phyloP scores from a whole-genome alignment of 176 grass and related monocot genomes.

The Areca catechu region DNA sequence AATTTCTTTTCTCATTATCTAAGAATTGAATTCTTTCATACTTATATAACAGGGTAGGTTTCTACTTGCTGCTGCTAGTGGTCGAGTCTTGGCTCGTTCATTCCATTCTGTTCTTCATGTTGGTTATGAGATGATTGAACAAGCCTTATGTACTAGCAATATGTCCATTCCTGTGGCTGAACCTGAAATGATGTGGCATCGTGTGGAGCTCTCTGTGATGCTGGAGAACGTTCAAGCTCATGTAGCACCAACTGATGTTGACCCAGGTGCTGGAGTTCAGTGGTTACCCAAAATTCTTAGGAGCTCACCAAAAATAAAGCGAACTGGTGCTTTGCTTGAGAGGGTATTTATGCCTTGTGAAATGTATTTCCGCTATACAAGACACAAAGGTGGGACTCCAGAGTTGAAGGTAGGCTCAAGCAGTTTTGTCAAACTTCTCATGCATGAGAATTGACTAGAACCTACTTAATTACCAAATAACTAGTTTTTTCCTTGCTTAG shows the following conservation, averaged over 20 bases:
- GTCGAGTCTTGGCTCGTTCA: conserved; percentile 79
- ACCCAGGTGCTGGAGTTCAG: conserved; percentile 97
- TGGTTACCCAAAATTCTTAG: conserved; percentile 94
- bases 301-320: conserved; percentile 67
- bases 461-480: conserved; percentile 1
- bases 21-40: too few species aligned
- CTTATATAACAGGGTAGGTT: conserved; percentile 65
- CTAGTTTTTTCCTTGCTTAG: conserved; percentile 6
- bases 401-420: conserved; percentile 59
- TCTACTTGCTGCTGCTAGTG: conserved; percentile 94
- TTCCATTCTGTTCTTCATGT: conserved; percentile 84
- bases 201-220: conserved; percentile 84
- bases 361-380: conserved; percentile 90
- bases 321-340: conserved; percentile 90
- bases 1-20: too few species aligned
- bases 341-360: conserved; percentile 97
- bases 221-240: conserved; percentile 96
- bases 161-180: conserved; percentile 24
- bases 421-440: background rate
- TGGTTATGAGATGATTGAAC: conserved; percentile 77
- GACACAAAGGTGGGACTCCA: conserved; percentile 86
- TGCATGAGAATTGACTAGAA: background rate
- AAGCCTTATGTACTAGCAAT: conserved; percentile 39
- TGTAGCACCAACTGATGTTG: conserved; percentile 91
- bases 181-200: conserved; percentile 81